Conservation (phyloP, 768 basidiomycete species). For the Trametes villosa region DNA sequence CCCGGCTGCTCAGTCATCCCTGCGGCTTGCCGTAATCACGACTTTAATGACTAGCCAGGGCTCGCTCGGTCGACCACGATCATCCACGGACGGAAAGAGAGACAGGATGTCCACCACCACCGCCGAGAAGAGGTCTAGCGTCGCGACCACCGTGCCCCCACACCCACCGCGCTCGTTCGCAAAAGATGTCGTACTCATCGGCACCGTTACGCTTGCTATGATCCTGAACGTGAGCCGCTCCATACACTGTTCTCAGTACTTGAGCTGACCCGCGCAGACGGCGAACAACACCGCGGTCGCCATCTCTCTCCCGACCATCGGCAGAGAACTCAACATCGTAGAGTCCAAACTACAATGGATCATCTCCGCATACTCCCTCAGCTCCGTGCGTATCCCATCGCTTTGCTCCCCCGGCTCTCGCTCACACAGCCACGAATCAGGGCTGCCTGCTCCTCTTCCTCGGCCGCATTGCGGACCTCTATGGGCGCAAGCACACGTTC, state of each 20-base stretch:
- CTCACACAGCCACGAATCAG: slow-evolving; percentile 38
- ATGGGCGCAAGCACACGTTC: slow-evolving; percentile 75
- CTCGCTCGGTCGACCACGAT: not conserved
- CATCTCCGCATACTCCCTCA: slow-evolving; percentile 66
- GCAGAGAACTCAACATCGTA: slow-evolving; percentile 47
- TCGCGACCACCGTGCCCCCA: not conserved
- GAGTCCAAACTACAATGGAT: slow-evolving; percentile 69
- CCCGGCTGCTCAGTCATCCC: not conserved
- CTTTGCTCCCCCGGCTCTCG: not conserved
- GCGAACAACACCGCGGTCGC: slow-evolving; percentile 30
- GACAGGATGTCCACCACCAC: not conserved
- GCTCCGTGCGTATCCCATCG: slow-evolving; percentile 51
- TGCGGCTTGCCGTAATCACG: not conserved
- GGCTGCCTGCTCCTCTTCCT: slow-evolving; percentile 78
- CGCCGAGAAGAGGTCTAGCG: not conserved
- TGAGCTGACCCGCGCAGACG: slow-evolving; percentile 19
- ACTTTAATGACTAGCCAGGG: not conserved
- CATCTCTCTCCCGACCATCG: slow-evolving; percentile 37
- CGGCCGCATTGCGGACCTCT: slow-evolving; percentile 80
- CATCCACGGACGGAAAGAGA: not conserved
- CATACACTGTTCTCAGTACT: not conserved
- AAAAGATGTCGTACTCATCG: slow-evolving; percentile 26
- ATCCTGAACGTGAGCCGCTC: slow-evolving; percentile 33
- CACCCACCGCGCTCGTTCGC: slow-evolving; percentile 5
- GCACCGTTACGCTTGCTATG: slow-evolving; percentile 37